These are phyloP conservation scores for Sporothrix mexicana DNA, from an alignment of 2,329 filamentous ascomycete genomes.

Conservation along the genomic window DNA sequence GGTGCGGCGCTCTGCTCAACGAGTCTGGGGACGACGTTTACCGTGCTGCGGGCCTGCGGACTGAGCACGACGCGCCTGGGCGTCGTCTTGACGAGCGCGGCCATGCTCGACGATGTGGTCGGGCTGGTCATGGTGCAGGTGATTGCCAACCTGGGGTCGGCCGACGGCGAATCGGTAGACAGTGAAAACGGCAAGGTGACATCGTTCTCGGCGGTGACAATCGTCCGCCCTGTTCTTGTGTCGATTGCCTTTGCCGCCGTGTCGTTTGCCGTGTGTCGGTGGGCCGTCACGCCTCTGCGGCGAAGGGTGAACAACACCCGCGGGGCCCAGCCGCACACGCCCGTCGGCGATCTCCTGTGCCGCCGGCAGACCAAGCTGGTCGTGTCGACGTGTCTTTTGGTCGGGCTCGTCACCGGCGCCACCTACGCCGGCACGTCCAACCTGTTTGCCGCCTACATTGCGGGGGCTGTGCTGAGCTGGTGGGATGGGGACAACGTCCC, in stretches of 20 bases:
- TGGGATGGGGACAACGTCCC: too few relatives aligned
- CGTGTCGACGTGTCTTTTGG: slow-evolving; percentile 56
- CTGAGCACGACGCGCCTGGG: slow-evolving; percentile 56
- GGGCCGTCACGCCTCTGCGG: slow-evolving; percentile 52
- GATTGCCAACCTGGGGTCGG: slow-evolving; percentile 66
- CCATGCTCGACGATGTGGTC: slow-evolving; percentile 82
- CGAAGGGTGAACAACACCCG: slow-evolving; percentile 42
- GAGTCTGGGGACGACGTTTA: slow-evolving; percentile 73
- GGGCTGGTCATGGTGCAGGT: slow-evolving; percentile 79
- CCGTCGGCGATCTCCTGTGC: slow-evolving; percentile 41
- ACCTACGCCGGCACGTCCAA: slow-evolving; percentile 68
- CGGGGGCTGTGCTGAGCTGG: slow-evolving; percentile 65
- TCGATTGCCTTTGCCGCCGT: slow-evolving; percentile 58
- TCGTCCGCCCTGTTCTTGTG: slow-evolving; percentile 55
- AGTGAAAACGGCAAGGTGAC: slow-evolving; percentile 8
- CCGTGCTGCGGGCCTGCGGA: slow-evolving; percentile 54
- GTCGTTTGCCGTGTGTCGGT: slow-evolving; percentile 55
- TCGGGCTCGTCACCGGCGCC: slow-evolving; percentile 56
- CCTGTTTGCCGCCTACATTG: slow-evolving; percentile 67
- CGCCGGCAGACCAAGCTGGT: slow-evolving; percentile 49
- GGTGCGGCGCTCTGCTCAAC: slow-evolving; percentile 77
- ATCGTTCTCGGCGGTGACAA: slow-evolving; percentile 42
- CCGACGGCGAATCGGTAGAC: too few relatives aligned
- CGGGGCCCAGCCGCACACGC: slow-evolving; percentile 40
- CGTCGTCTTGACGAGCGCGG: slow-evolving; percentile 70